Evolutionary conservation across 208 protist genomes (phyloP).

Genomic region (Trypanosoma caninum): DNA sequence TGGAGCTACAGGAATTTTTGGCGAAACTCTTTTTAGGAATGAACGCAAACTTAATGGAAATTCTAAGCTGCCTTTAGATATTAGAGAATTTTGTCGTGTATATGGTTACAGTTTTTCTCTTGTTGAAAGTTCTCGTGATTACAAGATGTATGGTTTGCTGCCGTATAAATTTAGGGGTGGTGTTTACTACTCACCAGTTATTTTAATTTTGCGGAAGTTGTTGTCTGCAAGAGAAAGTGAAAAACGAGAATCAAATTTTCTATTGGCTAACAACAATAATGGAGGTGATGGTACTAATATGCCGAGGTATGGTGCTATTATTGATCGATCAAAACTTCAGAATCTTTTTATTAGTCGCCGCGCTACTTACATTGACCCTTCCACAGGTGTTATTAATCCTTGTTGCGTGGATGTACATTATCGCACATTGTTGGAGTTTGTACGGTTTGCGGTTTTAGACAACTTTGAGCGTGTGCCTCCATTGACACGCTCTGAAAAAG

Average conservation of each 20-base stretch:
- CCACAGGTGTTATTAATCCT: constrained; percentile 57
- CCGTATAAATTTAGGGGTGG: constrained; percentile 59
- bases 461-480: constrained; percentile 66
- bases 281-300: neutral
- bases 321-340: constrained; percentile 41
- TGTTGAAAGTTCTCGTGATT: constrained; percentile 40
- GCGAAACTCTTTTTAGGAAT: too few relatives aligned
- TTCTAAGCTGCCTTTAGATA: constrained; percentile 22
- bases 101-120: constrained; percentile 64
- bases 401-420: constrained; percentile 29
- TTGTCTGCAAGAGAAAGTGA: neutral
- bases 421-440: constrained; percentile 31
- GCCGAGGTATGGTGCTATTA: constrained; percentile 49
- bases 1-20: too few relatives aligned
- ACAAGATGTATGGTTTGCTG: constrained; percentile 56
- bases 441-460: constrained; percentile 38
- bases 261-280: neutral
- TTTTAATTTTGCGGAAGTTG: constrained; percentile 41
- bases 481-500: constrained; percentile 20
- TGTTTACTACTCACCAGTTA: constrained; percentile 74
- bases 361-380: constrained; percentile 69
- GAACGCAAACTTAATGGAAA: neutral
- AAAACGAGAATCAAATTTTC: neutral
- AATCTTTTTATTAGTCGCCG: constrained; percentile 52
- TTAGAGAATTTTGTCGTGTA: constrained; percentile 47